These are phyloP conservation scores for Voacanga thouarsii DNA, from an alignment of 257 asterid species.

Conservation along the genomic window DNA sequence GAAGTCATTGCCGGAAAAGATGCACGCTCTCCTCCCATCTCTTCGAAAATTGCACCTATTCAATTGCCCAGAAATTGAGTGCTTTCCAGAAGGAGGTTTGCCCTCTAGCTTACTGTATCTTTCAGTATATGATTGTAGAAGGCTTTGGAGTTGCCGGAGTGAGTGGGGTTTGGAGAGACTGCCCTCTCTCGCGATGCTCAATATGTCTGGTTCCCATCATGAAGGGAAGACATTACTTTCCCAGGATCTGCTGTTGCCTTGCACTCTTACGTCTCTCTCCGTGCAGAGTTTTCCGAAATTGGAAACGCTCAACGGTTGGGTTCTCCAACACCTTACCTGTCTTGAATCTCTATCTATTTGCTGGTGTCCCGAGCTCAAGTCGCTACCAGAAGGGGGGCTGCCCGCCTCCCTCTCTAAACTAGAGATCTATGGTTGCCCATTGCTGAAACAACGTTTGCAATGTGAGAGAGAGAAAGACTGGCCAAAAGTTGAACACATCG, in stretches of 20 bases:
- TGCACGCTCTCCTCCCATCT: no score
- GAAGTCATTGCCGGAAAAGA: no score
- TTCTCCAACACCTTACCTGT: background rate
- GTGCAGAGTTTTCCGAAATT: rapidly evolving
- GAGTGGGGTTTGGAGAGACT: slow-evolving; percentile 4
- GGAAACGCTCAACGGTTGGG: no score
- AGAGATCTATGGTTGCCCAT: rapidly evolving
- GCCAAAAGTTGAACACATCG: background rate
- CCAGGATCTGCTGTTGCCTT: background rate
- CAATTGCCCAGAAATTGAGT: no score
- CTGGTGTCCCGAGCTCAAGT: background rate
- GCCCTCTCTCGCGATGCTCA: background rate
- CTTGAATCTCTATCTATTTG: background rate
- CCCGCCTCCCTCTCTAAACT: slow-evolving; percentile 11
- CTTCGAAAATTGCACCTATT: no score
- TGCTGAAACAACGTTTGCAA: background rate
- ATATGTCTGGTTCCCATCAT: rapidly evolving
- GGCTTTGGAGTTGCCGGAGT: no score
- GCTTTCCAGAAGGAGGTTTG: no score
- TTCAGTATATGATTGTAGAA: no score
- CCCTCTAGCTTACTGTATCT: no score
- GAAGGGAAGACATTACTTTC: no score
- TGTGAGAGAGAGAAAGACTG: background rate
- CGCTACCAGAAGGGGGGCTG: background rate
- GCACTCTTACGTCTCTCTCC: background rate